Percentiles rank a stretch among this genome's conserved stretches.
Conservation (phyloP, 805 yeast genomes). For the Saccharomycopsis sp. region DNA sequence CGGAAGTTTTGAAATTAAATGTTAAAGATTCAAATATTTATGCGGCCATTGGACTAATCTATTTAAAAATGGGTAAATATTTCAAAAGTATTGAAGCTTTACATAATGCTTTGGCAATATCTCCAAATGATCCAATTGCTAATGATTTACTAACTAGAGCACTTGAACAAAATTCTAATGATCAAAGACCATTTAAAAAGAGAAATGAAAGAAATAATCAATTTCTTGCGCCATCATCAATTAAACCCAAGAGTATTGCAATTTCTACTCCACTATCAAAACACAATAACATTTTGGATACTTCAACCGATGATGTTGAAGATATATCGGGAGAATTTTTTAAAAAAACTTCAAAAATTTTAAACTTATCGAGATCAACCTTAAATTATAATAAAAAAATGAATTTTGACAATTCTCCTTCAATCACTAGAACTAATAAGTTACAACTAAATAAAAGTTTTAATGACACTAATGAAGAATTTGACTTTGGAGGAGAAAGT, state of each 20-base stretch:
- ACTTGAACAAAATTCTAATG: slow-evolving; percentile 30
- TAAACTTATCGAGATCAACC: slow-evolving; percentile 24
- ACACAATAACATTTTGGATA: slow-evolving; percentile 11
- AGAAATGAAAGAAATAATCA: neutral
- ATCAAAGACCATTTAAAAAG: slow-evolving; percentile 1
- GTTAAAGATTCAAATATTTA: slow-evolving; percentile 65
- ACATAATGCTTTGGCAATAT: slow-evolving; percentile 71
- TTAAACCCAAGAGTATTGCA: neutral
- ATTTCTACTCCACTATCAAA: slow-evolving; percentile 14
- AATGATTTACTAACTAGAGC: slow-evolving; percentile 75
- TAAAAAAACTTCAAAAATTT: slow-evolving; percentile 21
- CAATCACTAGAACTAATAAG: neutral
- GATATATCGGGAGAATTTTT: slow-evolving; percentile 22
- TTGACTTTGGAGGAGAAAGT: neutral
- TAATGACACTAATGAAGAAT: neutral
- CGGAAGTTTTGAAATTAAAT: slow-evolving; percentile 59
- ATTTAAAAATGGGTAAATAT: slow-evolving; percentile 56
- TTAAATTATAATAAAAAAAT: slow-evolving; percentile 2
- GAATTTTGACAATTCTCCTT: neutral
- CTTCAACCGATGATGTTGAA: slow-evolving; percentile 1
- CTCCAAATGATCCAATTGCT: slow-evolving; percentile 78
- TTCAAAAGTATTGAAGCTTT: slow-evolving; percentile 63
- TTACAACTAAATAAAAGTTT: neutral
- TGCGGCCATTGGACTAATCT: slow-evolving; percentile 76
- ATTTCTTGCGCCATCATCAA: slow-evolving; percentile 1